Percentiles rank a stretch among this genome's conserved stretches.
These are phyloP conservation scores for Monosporascus sp. DNA, from an alignment of 2,329 filamentous ascomycete genomes.

Conservation along the genomic window DNA sequence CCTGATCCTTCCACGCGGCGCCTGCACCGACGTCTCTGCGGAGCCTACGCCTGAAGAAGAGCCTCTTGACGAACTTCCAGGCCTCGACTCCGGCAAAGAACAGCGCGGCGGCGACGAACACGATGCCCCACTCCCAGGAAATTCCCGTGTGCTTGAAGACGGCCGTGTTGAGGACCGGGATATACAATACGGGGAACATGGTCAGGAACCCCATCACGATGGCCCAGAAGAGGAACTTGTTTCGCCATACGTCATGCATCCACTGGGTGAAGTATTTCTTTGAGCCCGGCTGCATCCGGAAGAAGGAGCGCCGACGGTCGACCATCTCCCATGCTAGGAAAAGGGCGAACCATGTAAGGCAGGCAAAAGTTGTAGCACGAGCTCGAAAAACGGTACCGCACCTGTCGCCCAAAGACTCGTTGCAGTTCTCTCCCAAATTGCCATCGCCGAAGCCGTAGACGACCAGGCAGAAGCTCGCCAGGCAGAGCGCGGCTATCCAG, in stretches of 20 bases:
- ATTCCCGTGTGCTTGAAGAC: constrained; percentile 59
- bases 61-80: constrained; percentile 55
- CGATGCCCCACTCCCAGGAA: constrained; percentile 58
- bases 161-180: constrained; percentile 51
- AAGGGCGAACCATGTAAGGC: constrained; percentile 69
- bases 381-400: constrained; percentile 66
- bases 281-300: constrained; percentile 63
- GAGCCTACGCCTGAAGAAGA: constrained; percentile 27
- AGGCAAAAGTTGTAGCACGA: constrained; percentile 67
- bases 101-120: constrained; percentile 46
- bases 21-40: constrained; percentile 14
- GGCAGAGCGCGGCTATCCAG: constrained; percentile 61
- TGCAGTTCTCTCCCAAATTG: constrained; percentile 55
- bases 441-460: constrained; percentile 54
- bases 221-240: constrained; percentile 66
- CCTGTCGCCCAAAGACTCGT: constrained; percentile 44
- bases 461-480: constrained; percentile 58
- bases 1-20: constrained; percentile 30
- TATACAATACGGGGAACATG: constrained; percentile 50
- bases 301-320: constrained; percentile 66
- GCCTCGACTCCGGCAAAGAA: constrained; percentile 54
- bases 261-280: constrained; percentile 60
- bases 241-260: constrained; percentile 63
- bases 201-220: constrained; percentile 44
- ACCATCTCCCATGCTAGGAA: constrained; percentile 78